Conservation (phyloP, 78 protist genomes). For the Trichosphaerium sp. region DNA sequence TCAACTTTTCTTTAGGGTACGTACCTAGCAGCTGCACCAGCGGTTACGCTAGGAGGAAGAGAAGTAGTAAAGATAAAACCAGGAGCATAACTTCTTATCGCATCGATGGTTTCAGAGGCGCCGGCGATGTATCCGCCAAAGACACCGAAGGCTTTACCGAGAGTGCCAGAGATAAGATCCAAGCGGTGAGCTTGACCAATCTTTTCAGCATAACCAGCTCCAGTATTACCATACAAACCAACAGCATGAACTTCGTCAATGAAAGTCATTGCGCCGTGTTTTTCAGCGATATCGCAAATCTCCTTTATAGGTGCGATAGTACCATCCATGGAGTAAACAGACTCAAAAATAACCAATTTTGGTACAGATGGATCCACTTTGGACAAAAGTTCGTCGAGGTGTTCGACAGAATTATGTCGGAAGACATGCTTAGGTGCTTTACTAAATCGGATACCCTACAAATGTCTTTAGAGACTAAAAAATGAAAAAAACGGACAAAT, state of each 20-base stretch:
- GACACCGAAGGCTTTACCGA: conserved; percentile 84
- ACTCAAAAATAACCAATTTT: conserved; percentile 76
- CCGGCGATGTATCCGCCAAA: conserved; percentile 87
- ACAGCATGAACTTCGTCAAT: conserved; percentile 93
- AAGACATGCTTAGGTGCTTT: conserved; percentile 39
- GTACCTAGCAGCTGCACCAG: conserved; percentile 79
- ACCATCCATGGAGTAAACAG: conserved; percentile 88
- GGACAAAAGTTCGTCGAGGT: conserved; percentile 61
- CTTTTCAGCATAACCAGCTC: conserved; percentile 80
- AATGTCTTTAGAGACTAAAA: neutral
- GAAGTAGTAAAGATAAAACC: conserved; percentile 91
- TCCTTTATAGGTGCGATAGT: conserved; percentile 76
- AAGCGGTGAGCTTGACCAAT: conserved; percentile 50
- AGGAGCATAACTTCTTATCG: conserved; percentile 67
- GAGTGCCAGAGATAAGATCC: conserved; percentile 77
- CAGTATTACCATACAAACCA: conserved; percentile 77
- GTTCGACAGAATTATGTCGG: conserved; percentile 73
- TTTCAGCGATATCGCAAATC: conserved; percentile 67
- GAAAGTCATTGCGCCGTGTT: conserved; percentile 79
- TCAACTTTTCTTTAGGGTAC: too few species aligned
- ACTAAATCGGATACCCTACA: neutral
- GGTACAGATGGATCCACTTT: conserved; percentile 36
- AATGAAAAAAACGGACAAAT: neutral
- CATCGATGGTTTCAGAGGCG: conserved; percentile 45
- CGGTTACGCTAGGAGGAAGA: conserved; percentile 79